phyloP scores from a whole-genome alignment of 1,139 yeast genomes.

The Hanseniaspora gamundiae region DNA sequence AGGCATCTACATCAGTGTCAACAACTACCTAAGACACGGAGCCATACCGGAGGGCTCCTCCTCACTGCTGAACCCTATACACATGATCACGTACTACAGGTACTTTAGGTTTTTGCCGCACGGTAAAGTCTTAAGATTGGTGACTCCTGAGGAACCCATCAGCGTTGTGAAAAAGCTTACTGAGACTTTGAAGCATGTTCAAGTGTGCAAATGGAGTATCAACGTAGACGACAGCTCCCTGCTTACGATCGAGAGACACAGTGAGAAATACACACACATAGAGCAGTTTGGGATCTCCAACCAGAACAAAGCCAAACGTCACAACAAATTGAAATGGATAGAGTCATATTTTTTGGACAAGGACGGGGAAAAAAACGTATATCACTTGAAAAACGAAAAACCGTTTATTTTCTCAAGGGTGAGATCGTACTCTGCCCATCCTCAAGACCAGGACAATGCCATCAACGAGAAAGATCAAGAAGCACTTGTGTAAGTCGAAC shows the following conservation, averaged over 20 bases:
- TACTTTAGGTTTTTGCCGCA: slow-evolving; percentile 71
- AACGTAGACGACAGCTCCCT: slow-evolving; percentile 1
- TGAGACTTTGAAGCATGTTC: slow-evolving; percentile 6
- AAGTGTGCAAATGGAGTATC: slow-evolving; percentile 7
- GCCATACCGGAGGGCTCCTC: slow-evolving; percentile 50
- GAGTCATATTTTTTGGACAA: slow-evolving; percentile 41
- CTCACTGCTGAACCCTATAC: slow-evolving; percentile 67
- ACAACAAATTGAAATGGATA: slow-evolving; percentile 59
- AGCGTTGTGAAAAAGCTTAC: slow-evolving; percentile 45
- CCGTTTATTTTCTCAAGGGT: slow-evolving; percentile 64
- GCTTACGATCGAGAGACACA: slow-evolving; percentile 47
- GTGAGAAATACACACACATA: slow-evolving; percentile 45
- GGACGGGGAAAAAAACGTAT: slow-evolving; percentile 40
- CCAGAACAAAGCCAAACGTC: slow-evolving; percentile 41
- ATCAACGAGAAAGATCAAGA: neutral
- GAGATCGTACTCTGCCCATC: slow-evolving; percentile 29
- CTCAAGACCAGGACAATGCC: too few relatives aligned
- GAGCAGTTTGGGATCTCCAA: slow-evolving; percentile 48
- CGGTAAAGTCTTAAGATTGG: slow-evolving; percentile 58
- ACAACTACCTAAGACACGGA: slow-evolving; percentile 76
- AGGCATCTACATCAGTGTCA: slow-evolving; percentile 79
- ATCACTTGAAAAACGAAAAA: slow-evolving; percentile 57
- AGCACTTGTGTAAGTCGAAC: too few relatives aligned
- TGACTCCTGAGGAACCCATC: slow-evolving; percentile 56
- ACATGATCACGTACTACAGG: slow-evolving; percentile 78